Percentiles rank a stretch among this genome's conserved stretches.
Evolutionary conservation across 192 early-diverging fungal genomes (phyloP).

Genomic region (Coemansia sp.): DNA sequence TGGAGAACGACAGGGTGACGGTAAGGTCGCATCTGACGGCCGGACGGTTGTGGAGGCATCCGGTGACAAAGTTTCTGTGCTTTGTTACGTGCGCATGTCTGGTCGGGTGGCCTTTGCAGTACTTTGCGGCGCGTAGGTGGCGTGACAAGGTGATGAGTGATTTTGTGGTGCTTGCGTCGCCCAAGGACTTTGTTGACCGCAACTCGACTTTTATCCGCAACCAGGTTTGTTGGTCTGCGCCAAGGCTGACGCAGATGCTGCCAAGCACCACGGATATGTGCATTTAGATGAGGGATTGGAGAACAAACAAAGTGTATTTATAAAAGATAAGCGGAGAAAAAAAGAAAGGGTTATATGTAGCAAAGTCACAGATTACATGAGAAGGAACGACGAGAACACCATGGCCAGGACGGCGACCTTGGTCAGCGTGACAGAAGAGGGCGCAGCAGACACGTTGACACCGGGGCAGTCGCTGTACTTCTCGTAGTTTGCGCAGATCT

Average conservation of each 20-base stretch:
- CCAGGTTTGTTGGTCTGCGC: conserved; percentile 32
- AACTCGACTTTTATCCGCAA: conserved; percentile 36
- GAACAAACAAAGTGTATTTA: neutral
- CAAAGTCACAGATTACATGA: conserved; percentile 21
- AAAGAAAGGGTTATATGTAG: neutral
- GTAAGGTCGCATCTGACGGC: conserved; percentile 24
- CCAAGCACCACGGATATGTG: too few species aligned
- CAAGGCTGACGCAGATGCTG: too few species aligned
- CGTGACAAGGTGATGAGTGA: conserved; percentile 43
- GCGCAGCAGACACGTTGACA: conserved; percentile 27
- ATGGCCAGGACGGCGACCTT: conserved; percentile 40
- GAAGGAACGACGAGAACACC: conserved; percentile 17
- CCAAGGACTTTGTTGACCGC: conserved; percentile 34
- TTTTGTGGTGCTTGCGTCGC: conserved; percentile 43
- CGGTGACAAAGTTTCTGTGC: conserved; percentile 37
- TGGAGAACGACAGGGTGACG: conserved; percentile 32
- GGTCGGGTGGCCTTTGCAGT: conserved; percentile 44
- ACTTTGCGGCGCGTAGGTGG: conserved; percentile 27
- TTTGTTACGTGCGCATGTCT: conserved; percentile 38
- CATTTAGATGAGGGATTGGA: neutral
- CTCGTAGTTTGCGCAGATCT: conserved; percentile 43
- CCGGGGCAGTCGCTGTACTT: conserved; percentile 32
- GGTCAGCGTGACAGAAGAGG: conserved; percentile 14
- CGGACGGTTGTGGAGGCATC: conserved; percentile 34
- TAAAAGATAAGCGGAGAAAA: neutral